phyloP scores from a whole-genome alignment of 2,329 filamentous ascomycete species.

The Neofusicoccum cordaticola region DNA sequence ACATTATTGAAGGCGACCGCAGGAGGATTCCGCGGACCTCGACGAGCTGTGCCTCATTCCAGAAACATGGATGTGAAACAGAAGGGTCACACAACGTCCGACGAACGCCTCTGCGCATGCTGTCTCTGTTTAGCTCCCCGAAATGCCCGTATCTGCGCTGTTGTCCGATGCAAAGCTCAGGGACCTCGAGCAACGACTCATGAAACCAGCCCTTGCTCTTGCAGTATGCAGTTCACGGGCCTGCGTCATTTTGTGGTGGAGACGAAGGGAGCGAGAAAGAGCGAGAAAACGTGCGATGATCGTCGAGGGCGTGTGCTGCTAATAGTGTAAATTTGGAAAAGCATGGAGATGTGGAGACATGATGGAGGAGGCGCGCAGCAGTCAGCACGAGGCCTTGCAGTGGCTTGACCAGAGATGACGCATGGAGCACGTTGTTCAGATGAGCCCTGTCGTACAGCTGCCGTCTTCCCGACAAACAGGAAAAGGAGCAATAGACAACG shows the following conservation, averaged over 20 bases:
- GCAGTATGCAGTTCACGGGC: conserved; percentile 11
- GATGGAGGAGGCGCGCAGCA: conserved; percentile 3
- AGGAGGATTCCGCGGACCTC: neutral
- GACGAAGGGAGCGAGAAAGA: neutral
- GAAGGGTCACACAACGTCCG: conserved; percentile 1
- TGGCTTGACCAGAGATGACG: neutral
- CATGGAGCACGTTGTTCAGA: neutral
- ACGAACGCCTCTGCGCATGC: neutral
- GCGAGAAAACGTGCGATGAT: neutral
- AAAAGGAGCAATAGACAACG: conserved; percentile 3
- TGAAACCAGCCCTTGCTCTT: conserved; percentile 8
- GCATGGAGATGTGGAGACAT: conserved; percentile 12
- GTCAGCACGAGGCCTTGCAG: neutral
- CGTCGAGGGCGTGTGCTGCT: neutral
- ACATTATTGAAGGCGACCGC: neutral
- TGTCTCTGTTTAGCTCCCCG: neutral
- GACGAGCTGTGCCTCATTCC: neutral
- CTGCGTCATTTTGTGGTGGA: conserved; percentile 9
- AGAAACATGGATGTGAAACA: conserved; percentile 5
- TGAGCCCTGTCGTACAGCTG: neutral
- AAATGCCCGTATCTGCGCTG: neutral
- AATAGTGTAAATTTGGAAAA: conserved; percentile 6
- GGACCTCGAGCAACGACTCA: neutral
- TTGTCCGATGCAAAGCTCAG: conserved; percentile 4
- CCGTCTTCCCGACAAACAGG: neutral